These are phyloP conservation scores for Avena insularis DNA, from an alignment of 176 grass and related monocot species.

Conservation along the genomic window DNA sequence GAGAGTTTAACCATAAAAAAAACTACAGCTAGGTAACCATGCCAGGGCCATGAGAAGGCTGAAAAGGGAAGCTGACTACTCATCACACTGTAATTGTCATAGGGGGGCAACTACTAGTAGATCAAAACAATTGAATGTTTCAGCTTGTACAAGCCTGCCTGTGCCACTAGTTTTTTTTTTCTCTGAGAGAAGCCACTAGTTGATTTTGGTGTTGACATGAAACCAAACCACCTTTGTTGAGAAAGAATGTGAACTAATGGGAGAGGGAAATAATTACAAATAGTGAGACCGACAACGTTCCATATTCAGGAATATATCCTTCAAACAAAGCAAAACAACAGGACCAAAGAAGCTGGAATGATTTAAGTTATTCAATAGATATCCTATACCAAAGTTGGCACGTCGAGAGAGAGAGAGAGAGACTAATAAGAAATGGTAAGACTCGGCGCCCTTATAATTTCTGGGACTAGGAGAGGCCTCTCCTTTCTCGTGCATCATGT, in stretches of 20 bases:
- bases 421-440: not conserved
- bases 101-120: not conserved
- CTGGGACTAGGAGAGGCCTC: not conserved
- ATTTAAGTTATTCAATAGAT: not conserved
- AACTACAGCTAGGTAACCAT: not conserved
- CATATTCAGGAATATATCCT: not conserved
- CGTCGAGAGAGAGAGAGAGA: not conserved
- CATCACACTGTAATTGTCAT: not conserved
- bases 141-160: not conserved
- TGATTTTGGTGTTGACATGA: not conserved
- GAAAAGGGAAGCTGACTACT: not conserved
- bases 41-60: not conserved
- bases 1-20: not conserved
- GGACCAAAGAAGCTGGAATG: not conserved
- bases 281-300: not conserved
- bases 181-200: not conserved
- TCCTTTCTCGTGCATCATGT: not conserved
- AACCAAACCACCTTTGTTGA: not conserved
- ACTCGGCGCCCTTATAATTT: not conserved
- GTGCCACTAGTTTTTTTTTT: not conserved
- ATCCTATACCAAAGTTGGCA: not conserved
- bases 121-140: not conserved
- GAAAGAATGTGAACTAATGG: not conserved
- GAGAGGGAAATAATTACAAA: not conserved
- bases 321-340: not conserved